Percentiles rank a stretch among this genome's conserved stretches.
Conservation (phyloP, 441 rosid genomes). For the Viola pubescens region DNA sequence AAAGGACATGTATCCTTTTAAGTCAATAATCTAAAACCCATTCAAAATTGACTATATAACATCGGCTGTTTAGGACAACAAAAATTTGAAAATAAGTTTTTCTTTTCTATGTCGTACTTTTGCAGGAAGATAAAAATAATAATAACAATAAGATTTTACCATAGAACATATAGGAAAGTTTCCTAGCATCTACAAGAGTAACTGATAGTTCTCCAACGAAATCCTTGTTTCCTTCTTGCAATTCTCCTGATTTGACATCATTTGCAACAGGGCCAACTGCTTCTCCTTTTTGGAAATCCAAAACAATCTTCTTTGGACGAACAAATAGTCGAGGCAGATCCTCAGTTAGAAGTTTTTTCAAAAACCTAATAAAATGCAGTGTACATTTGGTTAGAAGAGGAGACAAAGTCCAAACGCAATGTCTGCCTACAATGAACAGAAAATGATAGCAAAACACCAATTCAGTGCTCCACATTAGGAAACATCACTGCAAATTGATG, state of each 20-base stretch:
- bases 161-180: slow-evolving; percentile 62
- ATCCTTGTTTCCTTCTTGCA: slow-evolving; percentile 81
- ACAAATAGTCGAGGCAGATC: slow-evolving; percentile 89
- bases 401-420: background rate
- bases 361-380: slow-evolving; percentile 49
- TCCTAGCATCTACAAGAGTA: slow-evolving; percentile 86
- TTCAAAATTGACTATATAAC: too few species aligned
- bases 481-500: too few species aligned
- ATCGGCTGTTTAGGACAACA: too few species aligned
- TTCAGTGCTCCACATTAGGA: too few species aligned
- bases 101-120: background rate
- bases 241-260: slow-evolving; percentile 66
- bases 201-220: slow-evolving; percentile 89
- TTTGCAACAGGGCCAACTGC: slow-evolving; percentile 78
- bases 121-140: background rate
- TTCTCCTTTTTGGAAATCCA: slow-evolving; percentile 89
- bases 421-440: background rate
- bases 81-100: too few species aligned
- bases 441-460: too few species aligned
- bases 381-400: background rate
- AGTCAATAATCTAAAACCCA: background rate
- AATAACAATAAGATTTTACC: slow-evolving; percentile 37
- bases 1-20: background rate
- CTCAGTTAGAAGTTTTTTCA: slow-evolving; percentile 84
- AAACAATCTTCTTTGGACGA: slow-evolving; percentile 91